Evolutionary conservation across 2,329 filamentous ascomycete species (phyloP), one percentile per base, ranked within the genome.

Genomic region (Microdochium paspali): DNA sequence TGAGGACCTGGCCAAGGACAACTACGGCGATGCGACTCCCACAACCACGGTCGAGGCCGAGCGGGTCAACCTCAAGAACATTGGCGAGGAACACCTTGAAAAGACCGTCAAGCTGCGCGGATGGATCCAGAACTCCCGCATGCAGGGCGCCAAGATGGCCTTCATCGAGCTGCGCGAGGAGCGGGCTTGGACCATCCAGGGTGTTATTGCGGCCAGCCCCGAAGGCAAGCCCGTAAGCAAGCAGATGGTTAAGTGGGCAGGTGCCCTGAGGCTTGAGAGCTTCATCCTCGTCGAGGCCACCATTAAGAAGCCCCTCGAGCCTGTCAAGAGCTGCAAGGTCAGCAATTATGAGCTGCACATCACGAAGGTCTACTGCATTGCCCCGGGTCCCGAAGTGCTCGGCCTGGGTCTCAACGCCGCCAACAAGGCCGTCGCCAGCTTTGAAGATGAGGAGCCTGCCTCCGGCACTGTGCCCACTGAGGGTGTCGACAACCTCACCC

Each of bases 161-260:
- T 96, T 96, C 70, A 69, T 96, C 58, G 89, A 93, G 70, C 76
- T 97, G 57, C 79, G 88, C 53, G 78, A 89, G 66, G 82, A 87
- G 64, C 73, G 77, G 50, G 77, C 82, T 59, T 84, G 85, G 73
- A 85, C 83, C 24, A 84, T 96, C 32, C 90, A 96, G 71, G 89
- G 85, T 46, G 84, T 96, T 31, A 72, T 89, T 15, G 76, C 77
- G 18, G 84, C 80, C 44, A 79, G 79, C 59, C 68, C 73, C 62
- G 80, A 89, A 58, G 81, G 75, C 30, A 77, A 70, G 45, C 68
- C 69, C 6, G 78, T 90, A 31, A 86, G 80, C 52, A 84, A 83
- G 64, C 89, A 87, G 67, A 97, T 97, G 91, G 87, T 96, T 63
- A 97, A 97, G 71, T 97, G 87, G 80, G 82, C 85, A 45, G 80